Base-by-base conservation (phyloP, 2,329 filamentous ascomycete species). In the Sphaerulina vaccinii region DNA sequence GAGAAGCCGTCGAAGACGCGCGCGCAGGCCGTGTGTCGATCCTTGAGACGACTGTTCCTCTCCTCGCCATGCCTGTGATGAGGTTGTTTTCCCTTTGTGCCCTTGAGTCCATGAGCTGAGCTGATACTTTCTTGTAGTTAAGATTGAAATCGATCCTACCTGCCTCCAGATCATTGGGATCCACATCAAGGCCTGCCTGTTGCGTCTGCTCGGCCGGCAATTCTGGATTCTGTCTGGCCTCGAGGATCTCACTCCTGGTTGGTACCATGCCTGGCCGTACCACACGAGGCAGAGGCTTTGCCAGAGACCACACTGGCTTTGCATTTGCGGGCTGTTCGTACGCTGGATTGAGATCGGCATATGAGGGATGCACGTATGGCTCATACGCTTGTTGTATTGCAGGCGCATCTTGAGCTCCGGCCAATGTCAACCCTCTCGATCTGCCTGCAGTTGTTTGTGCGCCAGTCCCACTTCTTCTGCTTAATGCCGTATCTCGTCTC, bases 251-350 rank as follows among this genome's bases (percentile, higher is more conserved):
- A 6, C 49, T 47, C 32, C 48, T 49, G 0, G 73, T 73, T 0
- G 75, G 76, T 1, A 79, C 71, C 78, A 80, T 81, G 9, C 78
- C 78, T 16, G 74, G 69, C 32, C 79, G 71, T 46, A 81, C 70
- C 0, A 80, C 78, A 55, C 77, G 77, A 24, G 79, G 78, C 21
- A 81, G 62, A 5, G 79, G 78, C 57, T 79, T 77, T 3, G 76
- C 78, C 45, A 81, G 62, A 63, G 76, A 74, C 73, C 79, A 81
- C 40, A 81, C 73, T 1, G 79, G 78, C 49, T 76, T 74, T 13
- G 51, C 48, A 39, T 78, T 75, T 6, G 69, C 65, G 2, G 77
- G 71, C 49, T 80, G 75, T 24, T 79, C 78, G 52, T 81, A 80
- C 23, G 76, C 73, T 2, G 79, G 79, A 45, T 82, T 81, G 3